Evolutionary conservation across 257 asterid genomes (phyloP).

Genomic region (Solanum virginianum): DNA sequence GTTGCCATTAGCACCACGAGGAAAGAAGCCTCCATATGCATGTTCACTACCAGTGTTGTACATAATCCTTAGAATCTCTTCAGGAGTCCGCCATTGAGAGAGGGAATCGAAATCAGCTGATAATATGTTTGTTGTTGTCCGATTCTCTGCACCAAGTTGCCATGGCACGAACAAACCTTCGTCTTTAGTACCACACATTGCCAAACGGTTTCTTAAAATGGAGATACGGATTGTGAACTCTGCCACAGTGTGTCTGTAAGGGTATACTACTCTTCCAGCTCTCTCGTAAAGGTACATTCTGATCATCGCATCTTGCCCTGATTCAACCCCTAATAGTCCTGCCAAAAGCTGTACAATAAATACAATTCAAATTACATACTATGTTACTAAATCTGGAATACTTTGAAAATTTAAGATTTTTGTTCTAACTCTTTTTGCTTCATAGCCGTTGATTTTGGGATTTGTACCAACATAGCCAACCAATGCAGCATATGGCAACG

Average conservation of each 20-base stretch:
- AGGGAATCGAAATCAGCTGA: conserved; percentile 31
- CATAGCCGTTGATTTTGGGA: conserved; percentile 19
- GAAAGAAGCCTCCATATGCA: conserved; percentile 33
- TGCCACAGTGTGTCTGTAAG: conserved; percentile 30
- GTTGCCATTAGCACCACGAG: conserved; percentile 29
- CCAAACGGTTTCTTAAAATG: conserved; percentile 25
- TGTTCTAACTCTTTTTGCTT: conserved; percentile 13
- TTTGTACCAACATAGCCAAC: conserved; percentile 40
- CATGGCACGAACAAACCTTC: conserved; percentile 35
- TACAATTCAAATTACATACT: background rate
- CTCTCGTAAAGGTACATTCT: conserved; percentile 29
- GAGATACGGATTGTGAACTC: conserved; percentile 35
- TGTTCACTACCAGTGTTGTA: conserved; percentile 26
- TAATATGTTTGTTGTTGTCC: conserved; percentile 26
- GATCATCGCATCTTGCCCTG: conserved; percentile 50
- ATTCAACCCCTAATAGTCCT: conserved; percentile 39
- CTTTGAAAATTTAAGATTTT: background rate
- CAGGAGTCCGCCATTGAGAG: conserved; percentile 24
- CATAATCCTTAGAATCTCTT: conserved; percentile 23
- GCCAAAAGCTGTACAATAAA: conserved; percentile 19
- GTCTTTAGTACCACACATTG: conserved; percentile 31
- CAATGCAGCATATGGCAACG: conserved; percentile 31
- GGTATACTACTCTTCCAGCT: conserved; percentile 14
- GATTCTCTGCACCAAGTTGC: conserved; percentile 27
- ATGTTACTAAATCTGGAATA: background rate